Evolutionary conservation across 164 flowering plant species (phyloP).

Genomic region (Stephania cephalantha): DNA sequence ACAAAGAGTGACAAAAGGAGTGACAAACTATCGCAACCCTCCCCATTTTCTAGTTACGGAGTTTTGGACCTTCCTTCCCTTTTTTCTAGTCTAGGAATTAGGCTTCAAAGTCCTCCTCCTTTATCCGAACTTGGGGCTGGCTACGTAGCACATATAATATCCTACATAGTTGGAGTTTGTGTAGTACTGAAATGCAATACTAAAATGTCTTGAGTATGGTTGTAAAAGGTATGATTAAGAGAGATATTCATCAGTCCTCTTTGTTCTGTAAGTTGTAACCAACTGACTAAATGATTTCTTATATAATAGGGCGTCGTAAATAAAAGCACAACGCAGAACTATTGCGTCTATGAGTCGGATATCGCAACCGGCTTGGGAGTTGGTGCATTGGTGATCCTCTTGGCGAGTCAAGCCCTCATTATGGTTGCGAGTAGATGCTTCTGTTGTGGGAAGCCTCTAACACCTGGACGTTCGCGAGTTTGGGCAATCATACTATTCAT

Average conservation of each 20-base stretch:
- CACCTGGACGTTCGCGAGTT: constrained; percentile 78
- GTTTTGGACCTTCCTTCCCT: too few relatives aligned
- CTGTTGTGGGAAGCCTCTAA: constrained; percentile 79
- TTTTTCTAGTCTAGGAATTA: too few relatives aligned
- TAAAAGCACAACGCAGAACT: constrained; percentile 23
- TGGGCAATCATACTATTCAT: constrained; percentile 82
- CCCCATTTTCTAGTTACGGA: too few relatives aligned
- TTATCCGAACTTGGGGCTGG: too few relatives aligned
- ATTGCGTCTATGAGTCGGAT: constrained; percentile 80
- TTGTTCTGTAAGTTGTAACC: neutral
- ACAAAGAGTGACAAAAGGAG: too few relatives aligned
- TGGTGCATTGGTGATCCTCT: constrained; percentile 69
- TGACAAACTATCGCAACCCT: too few relatives aligned
- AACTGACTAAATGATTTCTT: neutral
- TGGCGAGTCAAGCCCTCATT: constrained; percentile 56
- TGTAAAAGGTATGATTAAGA: neutral
- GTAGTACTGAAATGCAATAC: neutral
- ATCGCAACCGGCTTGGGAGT: constrained; percentile 75
- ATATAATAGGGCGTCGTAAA: neutral
- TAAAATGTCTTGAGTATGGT: neutral
- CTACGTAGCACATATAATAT: too few relatives aligned
- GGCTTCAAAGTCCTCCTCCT: too few relatives aligned
- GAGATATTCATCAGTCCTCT: neutral
- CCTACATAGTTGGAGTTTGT: too few relatives aligned
- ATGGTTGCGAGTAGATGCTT: constrained; percentile 79